Evolutionary conservation across 2,329 filamentous ascomycete species (phyloP).

Genomic region (Cytospora mali): DNA sequence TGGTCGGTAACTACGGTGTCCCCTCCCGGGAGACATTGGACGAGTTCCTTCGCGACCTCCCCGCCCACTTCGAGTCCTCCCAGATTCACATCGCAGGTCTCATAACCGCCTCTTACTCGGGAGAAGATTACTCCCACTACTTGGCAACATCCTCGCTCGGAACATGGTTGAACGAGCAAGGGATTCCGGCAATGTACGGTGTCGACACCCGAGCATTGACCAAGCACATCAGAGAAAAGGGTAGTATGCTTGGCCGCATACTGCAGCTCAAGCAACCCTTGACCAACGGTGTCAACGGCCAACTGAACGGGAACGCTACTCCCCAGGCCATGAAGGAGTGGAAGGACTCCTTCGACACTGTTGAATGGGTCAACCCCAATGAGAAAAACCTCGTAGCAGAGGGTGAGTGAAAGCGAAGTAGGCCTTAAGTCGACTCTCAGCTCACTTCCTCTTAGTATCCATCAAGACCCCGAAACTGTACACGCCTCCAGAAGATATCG

Average conservation of each 20-base stretch:
- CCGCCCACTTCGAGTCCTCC: slow-evolving; percentile 89
- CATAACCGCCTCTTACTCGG: slow-evolving; percentile 87
- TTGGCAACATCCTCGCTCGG: slow-evolving; percentile 88
- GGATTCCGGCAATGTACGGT: slow-evolving; percentile 89
- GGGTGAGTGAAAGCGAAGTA: slow-evolving; percentile 63
- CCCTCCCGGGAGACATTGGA: slow-evolving; percentile 85
- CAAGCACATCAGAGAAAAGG: slow-evolving; percentile 89
- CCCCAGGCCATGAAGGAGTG: slow-evolving; percentile 44
- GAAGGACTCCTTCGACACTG: slow-evolving; percentile 69
- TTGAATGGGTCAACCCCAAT: slow-evolving; percentile 93
- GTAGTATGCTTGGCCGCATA: slow-evolving; percentile 94
- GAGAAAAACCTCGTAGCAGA: slow-evolving; percentile 89
- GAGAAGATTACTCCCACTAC: slow-evolving; percentile 94
- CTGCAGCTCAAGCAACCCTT: slow-evolving; percentile 66
- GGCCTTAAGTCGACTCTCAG: slow-evolving; percentile 33
- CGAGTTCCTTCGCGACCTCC: slow-evolving; percentile 80
- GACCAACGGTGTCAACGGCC: slow-evolving; percentile 46
- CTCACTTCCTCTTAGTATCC: slow-evolving; percentile 69
- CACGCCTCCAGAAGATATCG: slow-evolving; percentile 69
- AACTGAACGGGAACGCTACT: slow-evolving; percentile 43
- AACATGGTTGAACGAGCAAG: slow-evolving; percentile 94
- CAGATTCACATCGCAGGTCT: slow-evolving; percentile 94
- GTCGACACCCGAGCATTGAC: slow-evolving; percentile 93
- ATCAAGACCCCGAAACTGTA: slow-evolving; percentile 85
- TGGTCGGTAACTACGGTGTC: slow-evolving; percentile 97